Evolutionary conservation across 2,329 filamentous ascomycete species (phyloP), one percentile per base, ranked within the genome.

Genomic region (Botryosphaeria dothidea): DNA sequence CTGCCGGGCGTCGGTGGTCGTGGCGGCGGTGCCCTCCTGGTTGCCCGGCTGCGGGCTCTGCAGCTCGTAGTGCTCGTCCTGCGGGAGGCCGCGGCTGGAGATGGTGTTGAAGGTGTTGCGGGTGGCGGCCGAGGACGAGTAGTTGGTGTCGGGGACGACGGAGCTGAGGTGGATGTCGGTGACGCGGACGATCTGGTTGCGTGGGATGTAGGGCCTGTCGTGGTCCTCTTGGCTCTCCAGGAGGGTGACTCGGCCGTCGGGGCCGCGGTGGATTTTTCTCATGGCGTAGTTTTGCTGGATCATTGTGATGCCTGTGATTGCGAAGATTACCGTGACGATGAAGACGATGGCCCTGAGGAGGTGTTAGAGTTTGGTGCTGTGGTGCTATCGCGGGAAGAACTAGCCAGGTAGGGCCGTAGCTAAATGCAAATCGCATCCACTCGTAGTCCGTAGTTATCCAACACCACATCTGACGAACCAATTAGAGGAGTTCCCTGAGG

Each of bases 361-460:
- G 23, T 15, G 21, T 23, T 8, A 48, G 13, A 8, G 4, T 6
- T 48, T 25, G 45, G 2, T 48, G 38, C 11, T 3, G 4, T 13
- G 45, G 19, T 2, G 11, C 9, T 3, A 23, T n/a, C n/a, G n/a
- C n/a, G 19, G 45, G 15, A 15, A 5, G 7, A 27, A 51, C 69
- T 66, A 67, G 90, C 89, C 89, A 91, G 64, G 90, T 83, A 6
- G 89, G 89, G 0, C 81, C 88, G 71, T 95, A 96, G 73, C 93
- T 94, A 25, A 87, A 85, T 2, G 86, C 85, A 65, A 95, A 87
- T 41, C 92, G 88, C 75, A 91, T 86, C 65, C 88, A 84, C 64
- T 92, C 89, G 85, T 89, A 93, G 4, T 85, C 78, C 1, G 79
- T 72, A 1, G 83, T 80, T 21, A 95, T 83, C 92, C 92, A 95